Conservation (phyloP, 2,329 filamentous ascomycete genomes). For the Orbilia ellipsospora region DNA sequence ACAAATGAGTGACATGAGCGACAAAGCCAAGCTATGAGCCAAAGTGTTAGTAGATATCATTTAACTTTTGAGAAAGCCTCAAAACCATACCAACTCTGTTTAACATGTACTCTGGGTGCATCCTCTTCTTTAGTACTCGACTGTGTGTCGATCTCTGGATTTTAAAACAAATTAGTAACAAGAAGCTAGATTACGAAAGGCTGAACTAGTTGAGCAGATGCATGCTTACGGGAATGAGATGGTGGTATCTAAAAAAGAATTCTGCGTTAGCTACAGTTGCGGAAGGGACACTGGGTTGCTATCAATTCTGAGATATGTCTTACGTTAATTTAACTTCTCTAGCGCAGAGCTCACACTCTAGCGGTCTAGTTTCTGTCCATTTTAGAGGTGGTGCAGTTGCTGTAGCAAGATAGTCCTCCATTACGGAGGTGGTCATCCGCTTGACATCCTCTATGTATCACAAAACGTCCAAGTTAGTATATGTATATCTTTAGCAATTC, state of each 20-base stretch:
- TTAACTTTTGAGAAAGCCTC: background rate
- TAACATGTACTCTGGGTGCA: constrained; percentile 79
- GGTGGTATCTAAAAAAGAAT: constrained; percentile 76
- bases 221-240: constrained; percentile 74
- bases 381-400: constrained; percentile 73
- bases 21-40: constrained; percentile 45
- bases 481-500: background rate
- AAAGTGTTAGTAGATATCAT: background rate
- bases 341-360: constrained; percentile 79
- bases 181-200: background rate
- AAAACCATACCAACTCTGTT: constrained; percentile 71
- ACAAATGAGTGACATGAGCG: constrained; percentile 71
- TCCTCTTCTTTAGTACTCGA: constrained; percentile 79
- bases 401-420: constrained; percentile 72
- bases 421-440: constrained; percentile 54
- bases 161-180: background rate
- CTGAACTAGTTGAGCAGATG: background rate
- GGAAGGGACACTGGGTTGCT: background rate
- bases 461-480: background rate
- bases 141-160: constrained; percentile 73
- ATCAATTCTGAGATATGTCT: background rate
- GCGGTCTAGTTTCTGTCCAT: constrained; percentile 69
- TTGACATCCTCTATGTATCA: constrained; percentile 45
- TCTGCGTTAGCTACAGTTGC: too few relatives aligned
- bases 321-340: constrained; percentile 62